Base-by-base conservation (phyloP, 768 basidiomycete species). In the Amanita inopinata region DNA sequence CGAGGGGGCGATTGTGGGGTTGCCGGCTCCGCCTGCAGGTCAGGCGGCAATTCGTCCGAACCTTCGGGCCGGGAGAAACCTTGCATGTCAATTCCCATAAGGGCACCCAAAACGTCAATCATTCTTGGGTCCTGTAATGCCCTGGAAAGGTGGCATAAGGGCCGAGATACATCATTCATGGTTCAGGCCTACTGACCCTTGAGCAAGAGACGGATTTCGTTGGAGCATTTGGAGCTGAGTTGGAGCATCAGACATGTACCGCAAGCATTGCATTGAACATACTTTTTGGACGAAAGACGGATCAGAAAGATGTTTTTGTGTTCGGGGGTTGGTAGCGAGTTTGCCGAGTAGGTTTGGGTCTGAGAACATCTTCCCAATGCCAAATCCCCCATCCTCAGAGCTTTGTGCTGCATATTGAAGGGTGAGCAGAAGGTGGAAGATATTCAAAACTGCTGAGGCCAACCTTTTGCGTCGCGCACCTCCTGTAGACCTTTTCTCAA, bases 21-120 rank as follows among this genome's bases (percentile, higher is more conserved):
- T 49, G 57, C 37, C 52, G 64, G 56, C 49, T 57, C 25, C 38
- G 51, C 9, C 32, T 56, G 52, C 46, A 78, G 49, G 33, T 78
- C 80, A 6, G 82, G 72, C 5, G 87, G 85, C 35, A 83, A 62
- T 41, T 88, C 87, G 43, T 83, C 73, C 7, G 88, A 88, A 25
- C 85, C 91, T 65, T 89, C 88, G 12, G 83, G 80, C 43, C 91
- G 73, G 39, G 77, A 71, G 59, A 87, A 83, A 44, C 83, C 89
- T 61, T 87, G 80, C 63, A 97, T 75, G 62, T 97, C 90, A 51
- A 97, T 73, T 24, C 90, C 90, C 84, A 97, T 89, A 44, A 89
- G 73, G 8, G 80, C 93, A 46, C 93, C 93, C 33, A 97, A 69
- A 11, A 91, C 91, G 56, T 88, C 83, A 60, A 91, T 88, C 89